Conservation (phyloP, 1,139 yeast genomes). For the Kodamaea suecica region DNA sequence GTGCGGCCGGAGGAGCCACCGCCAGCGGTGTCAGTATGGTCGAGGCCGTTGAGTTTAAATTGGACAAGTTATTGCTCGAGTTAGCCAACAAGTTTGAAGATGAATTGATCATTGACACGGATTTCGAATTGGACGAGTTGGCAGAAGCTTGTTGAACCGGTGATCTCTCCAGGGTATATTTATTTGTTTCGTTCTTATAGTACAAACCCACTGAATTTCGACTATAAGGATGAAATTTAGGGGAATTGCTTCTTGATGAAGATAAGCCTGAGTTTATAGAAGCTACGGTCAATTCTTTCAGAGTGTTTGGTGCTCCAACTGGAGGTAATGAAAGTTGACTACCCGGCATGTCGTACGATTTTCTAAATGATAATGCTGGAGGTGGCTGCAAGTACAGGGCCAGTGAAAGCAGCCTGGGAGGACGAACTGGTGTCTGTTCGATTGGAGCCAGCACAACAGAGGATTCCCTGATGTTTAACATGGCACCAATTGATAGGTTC, state of each 20-base stretch:
- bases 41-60: not conserved
- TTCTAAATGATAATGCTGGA: not conserved
- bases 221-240: not conserved
- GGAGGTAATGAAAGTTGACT: not conserved
- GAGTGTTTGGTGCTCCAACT: not conserved
- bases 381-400: not conserved
- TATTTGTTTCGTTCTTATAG: too few species aligned
- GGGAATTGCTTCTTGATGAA: conserved; percentile 1
- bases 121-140: too few species aligned
- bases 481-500: conserved; percentile 14
- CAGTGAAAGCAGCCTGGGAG: not conserved
- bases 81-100: too few species aligned
- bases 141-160: too few species aligned
- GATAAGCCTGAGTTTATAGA: too few species aligned
- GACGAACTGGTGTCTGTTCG: too few species aligned
- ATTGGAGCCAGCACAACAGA: conserved; percentile 3
- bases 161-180: not conserved
- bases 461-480: conserved; percentile 10
- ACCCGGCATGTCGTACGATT: not conserved
- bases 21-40: conserved; percentile 1
- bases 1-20: conserved; percentile 1
- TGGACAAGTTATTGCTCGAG: too few species aligned
- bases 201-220: not conserved
- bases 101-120: too few species aligned
- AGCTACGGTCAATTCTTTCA: conserved; percentile 1